phyloP scores from a whole-genome alignment of 2,329 filamentous ascomycete genomes.

The Fusarium sp. region DNA sequence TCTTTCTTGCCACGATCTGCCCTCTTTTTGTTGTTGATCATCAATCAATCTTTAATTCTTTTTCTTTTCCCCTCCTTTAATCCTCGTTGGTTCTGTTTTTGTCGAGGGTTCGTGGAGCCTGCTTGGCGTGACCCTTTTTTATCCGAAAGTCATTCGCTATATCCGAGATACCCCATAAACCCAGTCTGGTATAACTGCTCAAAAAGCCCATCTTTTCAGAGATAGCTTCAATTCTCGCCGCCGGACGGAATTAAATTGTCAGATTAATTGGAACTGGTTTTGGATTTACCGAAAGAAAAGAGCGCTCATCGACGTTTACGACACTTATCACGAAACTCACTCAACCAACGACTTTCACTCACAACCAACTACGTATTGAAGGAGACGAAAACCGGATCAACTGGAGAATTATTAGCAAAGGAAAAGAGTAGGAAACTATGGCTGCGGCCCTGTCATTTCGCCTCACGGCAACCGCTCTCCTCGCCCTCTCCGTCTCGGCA shows the following conservation, averaged over 20 bases:
- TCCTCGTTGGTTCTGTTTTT: slow-evolving; percentile 8
- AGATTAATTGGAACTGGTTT: slow-evolving; percentile 1
- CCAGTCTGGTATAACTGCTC: slow-evolving; percentile 8
- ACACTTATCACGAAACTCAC: neutral
- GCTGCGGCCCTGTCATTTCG: slow-evolving; percentile 33
- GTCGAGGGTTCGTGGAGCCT: slow-evolving; percentile 18
- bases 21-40: slow-evolving; percentile 16
- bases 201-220: slow-evolving; percentile 3
- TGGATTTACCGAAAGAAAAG: slow-evolving; percentile 2
- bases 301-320: slow-evolving; percentile 2
- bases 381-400: neutral
- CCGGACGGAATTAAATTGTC: slow-evolving; percentile 29
- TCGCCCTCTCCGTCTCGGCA: slow-evolving; percentile 35
- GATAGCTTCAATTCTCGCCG: slow-evolving; percentile 25
- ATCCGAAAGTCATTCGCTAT: slow-evolving; percentile 6
- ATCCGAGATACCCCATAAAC: slow-evolving; percentile 21
- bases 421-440: slow-evolving; percentile 25
- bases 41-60: slow-evolving; percentile 26
- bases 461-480: slow-evolving; percentile 30
- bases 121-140: neutral
- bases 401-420: slow-evolving; percentile 9
- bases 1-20: slow-evolving; percentile 29
- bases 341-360: slow-evolving; percentile 7
- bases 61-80: slow-evolving; percentile 11
- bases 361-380: slow-evolving; percentile 11